Base-by-base conservation (phyloP, 2,329 filamentous ascomycete genomes). In the Aspergillus udagawae region DNA sequence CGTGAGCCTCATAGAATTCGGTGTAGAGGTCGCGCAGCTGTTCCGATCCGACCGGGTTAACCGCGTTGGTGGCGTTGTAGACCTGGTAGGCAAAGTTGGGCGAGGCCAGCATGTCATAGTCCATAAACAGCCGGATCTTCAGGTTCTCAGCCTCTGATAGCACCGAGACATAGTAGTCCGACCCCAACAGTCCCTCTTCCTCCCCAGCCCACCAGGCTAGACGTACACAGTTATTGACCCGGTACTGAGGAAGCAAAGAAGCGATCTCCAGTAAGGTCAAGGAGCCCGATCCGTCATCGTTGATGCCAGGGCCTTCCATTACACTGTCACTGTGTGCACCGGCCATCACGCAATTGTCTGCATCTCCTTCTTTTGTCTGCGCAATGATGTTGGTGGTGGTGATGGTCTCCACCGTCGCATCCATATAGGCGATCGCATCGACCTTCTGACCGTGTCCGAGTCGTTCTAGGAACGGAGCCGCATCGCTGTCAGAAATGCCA, bases 271-370 rank as follows among this genome's bases (percentile, higher is more conserved):
- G 76, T 32, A 86, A 75, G 10, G 79, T 81, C 60, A 85, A 79
- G 35, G 80, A 84, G 56, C 89, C 89, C 2, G 85, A 86, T 29
- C 88, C 89, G 65, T 92, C 87, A 63, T 92, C 89, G 70, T 91
- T 92, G 79, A 91, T 90, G 41, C 88, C 89, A 3, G 85, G 84
- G 0, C 85, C 85, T 9, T 78, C 80, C 25, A 76, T 75, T 8
- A 86, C 84, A 17, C 82, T 84, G 70, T 87, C 85, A 41, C 79
- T 80, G 71, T 87, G 84, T 2, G 79, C 84, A 47, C 83, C 83
- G 12, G 86, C 72, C 59, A 83, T 81, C 44, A 87, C 75, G 49
- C 82, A 77, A 66, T 86, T 84, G 58, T 83, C 69, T 3, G 81
- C 79, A 65, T 86, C 81, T 44, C 85, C 85, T 35, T 71, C 73